A percentile compares a stretch with the other conserved stretches of the same genome.
Evolutionary conservation across 352 stramenopile species (phyloP).

Genomic region (Phytophthora melonis): DNA sequence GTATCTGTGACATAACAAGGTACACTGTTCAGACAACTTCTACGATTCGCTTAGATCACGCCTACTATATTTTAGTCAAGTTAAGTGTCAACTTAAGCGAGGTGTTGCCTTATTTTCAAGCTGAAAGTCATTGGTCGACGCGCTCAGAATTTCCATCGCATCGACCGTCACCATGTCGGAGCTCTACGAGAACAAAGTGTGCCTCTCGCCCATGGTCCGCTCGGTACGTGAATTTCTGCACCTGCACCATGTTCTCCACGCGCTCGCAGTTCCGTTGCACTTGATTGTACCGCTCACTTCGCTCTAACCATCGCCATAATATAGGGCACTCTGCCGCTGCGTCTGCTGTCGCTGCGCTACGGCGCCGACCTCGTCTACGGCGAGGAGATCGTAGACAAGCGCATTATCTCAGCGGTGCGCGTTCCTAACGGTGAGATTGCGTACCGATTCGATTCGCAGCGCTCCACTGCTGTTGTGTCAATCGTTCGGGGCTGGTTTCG

Average conservation of each 20-base stretch:
- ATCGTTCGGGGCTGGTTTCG: neutral
- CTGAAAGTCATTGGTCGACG: constrained; percentile 17
- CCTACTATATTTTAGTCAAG: neutral
- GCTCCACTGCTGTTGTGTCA: constrained; percentile 1
- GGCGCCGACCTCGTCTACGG: constrained; percentile 94
- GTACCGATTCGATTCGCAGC: neutral
- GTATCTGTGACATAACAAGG: too few relatives aligned
- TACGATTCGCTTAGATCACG: too few relatives aligned
- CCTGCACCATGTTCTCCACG: neutral
- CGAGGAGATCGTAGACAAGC: constrained; percentile 97
- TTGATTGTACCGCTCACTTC: neutral
- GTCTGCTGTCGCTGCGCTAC: constrained; percentile 92
- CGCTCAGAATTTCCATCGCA: constrained; percentile 20
- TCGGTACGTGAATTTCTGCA: constrained; percentile 60
- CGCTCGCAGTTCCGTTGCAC: constrained; percentile 9
- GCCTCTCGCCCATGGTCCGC: constrained; percentile 95
- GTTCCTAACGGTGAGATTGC: constrained; percentile 74
- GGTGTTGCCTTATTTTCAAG: neutral
- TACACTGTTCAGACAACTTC: too few relatives aligned
- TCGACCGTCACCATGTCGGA: constrained; percentile 44
- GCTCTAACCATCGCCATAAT: constrained; percentile 10
- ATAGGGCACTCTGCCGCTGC: constrained; percentile 92
- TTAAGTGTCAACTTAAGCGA: neutral
- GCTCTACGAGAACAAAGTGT: constrained; percentile 82
- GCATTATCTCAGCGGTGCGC: constrained; percentile 86